Conservation (phyloP, 1,139 yeast genomes). For the Kodamaea fungicola region DNA sequence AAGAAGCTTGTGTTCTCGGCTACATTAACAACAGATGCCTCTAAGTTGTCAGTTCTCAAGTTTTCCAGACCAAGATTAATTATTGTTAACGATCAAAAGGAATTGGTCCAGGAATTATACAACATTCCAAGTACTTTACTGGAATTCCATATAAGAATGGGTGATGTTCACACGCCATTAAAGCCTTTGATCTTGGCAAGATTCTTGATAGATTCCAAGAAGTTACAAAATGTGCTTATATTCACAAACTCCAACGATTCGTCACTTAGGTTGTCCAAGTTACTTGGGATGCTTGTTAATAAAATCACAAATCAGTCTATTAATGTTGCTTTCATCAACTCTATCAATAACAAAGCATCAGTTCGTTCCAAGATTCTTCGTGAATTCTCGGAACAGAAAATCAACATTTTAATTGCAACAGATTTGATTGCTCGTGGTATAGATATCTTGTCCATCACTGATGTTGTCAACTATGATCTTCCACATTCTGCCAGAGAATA, state of each 20-base stretch:
- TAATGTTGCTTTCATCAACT: slow-evolving; percentile 29
- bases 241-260: slow-evolving; percentile 89
- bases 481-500: slow-evolving; percentile 90
- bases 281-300: slow-evolving; percentile 48
- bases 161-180: slow-evolving; percentile 53
- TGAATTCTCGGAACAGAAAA: slow-evolving; percentile 49
- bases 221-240: slow-evolving; percentile 46
- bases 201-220: slow-evolving; percentile 38
- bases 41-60: slow-evolving; percentile 68
- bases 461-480: slow-evolving; percentile 84
- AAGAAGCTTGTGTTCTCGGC: slow-evolving; percentile 84
- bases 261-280: slow-evolving; percentile 66
- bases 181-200: slow-evolving; percentile 74
- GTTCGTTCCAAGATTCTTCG: slow-evolving; percentile 47
- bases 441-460: slow-evolving; percentile 67
- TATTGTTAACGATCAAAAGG: slow-evolving; percentile 59
- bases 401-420: slow-evolving; percentile 71
- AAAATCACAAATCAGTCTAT: slow-evolving; percentile 15
- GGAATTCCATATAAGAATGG: slow-evolving; percentile 49
- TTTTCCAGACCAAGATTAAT: slow-evolving; percentile 68
- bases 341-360: slow-evolving; percentile 46
- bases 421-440: slow-evolving; percentile 95
- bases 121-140: slow-evolving; percentile 53
- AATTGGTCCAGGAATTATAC: slow-evolving; percentile 50
- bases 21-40: slow-evolving; percentile 90